Conservation (phyloP, 106 monocot species). For the Alisma plantagoaquatica region DNA sequence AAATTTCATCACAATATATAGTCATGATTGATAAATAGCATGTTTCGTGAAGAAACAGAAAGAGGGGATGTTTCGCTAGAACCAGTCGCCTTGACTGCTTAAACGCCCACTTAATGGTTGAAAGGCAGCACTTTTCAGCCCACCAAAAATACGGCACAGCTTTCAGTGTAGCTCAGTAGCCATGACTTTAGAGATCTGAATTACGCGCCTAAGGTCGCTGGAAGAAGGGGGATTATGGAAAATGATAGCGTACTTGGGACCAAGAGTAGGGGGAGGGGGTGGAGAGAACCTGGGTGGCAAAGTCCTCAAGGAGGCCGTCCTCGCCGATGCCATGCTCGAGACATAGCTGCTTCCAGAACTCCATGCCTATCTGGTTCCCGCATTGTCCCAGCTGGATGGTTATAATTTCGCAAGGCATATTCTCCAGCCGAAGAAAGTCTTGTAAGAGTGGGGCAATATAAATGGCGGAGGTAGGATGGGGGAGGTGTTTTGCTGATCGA, state of each 20-base stretch:
- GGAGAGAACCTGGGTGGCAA: slow-evolving; percentile 63
- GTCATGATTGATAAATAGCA: not conserved
- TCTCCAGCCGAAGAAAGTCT: no score
- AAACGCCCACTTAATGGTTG: no score
- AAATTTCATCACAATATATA: not conserved
- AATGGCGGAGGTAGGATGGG: no score
- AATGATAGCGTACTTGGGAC: not conserved
- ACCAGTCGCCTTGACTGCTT: no score
- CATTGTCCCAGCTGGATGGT: slow-evolving; percentile 99
- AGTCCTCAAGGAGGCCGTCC: slow-evolving; percentile 97
- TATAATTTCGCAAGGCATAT: slow-evolving; percentile 99
- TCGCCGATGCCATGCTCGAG: slow-evolving; percentile 99
- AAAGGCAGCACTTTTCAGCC: no score
- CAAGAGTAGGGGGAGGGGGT: not conserved
- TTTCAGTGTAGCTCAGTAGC: no score
- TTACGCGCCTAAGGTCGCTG: not conserved
- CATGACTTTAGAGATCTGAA: no score
- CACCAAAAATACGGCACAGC: no score
- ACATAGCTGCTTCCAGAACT: slow-evolving; percentile 99
- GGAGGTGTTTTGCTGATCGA: no score
- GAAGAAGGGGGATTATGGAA: not conserved
- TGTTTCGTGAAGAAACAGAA: no score
- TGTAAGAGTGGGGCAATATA: no score
- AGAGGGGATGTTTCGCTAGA: no score
- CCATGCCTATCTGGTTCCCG: slow-evolving; percentile 99